These are phyloP conservation scores for Crotalaria pallida DNA, from an alignment of 306 rosid species.

Conservation along the genomic window DNA sequence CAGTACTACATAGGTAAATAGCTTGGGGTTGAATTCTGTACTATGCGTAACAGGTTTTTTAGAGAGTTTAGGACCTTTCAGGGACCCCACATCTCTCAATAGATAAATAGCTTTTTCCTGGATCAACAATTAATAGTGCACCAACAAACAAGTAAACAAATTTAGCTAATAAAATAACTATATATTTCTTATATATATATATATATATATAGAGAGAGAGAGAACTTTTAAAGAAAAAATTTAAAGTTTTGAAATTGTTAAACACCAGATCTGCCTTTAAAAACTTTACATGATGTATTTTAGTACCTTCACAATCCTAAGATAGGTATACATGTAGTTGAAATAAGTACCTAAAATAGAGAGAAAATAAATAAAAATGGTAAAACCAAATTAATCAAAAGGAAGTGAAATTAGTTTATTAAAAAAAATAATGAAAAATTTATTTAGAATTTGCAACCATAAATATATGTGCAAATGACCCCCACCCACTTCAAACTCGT, in stretches of 20 bases:
- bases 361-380: neutral
- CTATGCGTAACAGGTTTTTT: neutral
- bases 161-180: neutral
- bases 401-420: neutral
- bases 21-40: no score
- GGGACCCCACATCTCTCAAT: constrained; percentile 33
- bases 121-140: neutral
- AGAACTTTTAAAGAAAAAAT: neutral
- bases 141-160: neutral
- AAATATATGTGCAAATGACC: constrained; percentile 3
- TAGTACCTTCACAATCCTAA: neutral
- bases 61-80: constrained; percentile 21
- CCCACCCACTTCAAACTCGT: constrained; percentile 30
- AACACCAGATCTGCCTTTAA: neutral
- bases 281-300: no score
- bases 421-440: neutral
- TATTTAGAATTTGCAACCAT: neutral
- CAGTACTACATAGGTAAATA: no score
- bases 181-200: neutral
- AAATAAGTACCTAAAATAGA: no score
- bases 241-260: neutral
- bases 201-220: no score
- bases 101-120: neutral
- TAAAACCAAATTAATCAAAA: neutral
- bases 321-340: neutral